Conservation (phyloP, 371 early-diverging fungal species). For the Saksenaea vasiformis region DNA sequence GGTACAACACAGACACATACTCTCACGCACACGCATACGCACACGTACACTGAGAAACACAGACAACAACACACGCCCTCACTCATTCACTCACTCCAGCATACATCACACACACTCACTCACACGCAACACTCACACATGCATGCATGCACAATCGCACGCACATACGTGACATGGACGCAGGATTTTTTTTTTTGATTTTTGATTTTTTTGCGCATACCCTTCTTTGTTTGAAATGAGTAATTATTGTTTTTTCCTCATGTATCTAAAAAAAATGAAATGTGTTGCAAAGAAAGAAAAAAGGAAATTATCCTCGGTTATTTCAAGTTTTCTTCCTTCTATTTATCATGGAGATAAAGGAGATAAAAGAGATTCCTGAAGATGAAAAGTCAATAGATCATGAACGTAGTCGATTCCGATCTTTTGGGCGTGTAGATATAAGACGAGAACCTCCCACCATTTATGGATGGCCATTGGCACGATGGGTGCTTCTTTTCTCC, state of each 20-base stretch:
- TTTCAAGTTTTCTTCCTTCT: not conserved
- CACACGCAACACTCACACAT: no score
- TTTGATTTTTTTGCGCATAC: not conserved
- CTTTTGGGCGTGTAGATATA: constrained; percentile 8
- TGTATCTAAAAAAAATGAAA: not conserved
- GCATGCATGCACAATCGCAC: no score
- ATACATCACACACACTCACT: no score
- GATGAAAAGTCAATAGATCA: not conserved
- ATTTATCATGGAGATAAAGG: not conserved
- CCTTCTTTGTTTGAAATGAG: not conserved
- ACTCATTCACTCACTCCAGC: no score
- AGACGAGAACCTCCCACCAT: constrained; percentile 9
- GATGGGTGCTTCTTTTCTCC: constrained; percentile 17
- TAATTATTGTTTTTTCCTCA: not conserved
- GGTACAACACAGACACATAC: not conserved
- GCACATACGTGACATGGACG: no score
- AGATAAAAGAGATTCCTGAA: not conserved
- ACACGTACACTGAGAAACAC: no score
- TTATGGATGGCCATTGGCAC: constrained; percentile 25
- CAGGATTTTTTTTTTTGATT: no score
- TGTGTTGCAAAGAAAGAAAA: not conserved
- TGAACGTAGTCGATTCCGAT: not conserved
- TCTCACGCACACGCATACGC: not conserved
- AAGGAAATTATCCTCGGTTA: not conserved
- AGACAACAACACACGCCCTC: no score